Conservation (phyloP, 768 basidiomycete genomes). For the Scleroderma citrinum region DNA sequence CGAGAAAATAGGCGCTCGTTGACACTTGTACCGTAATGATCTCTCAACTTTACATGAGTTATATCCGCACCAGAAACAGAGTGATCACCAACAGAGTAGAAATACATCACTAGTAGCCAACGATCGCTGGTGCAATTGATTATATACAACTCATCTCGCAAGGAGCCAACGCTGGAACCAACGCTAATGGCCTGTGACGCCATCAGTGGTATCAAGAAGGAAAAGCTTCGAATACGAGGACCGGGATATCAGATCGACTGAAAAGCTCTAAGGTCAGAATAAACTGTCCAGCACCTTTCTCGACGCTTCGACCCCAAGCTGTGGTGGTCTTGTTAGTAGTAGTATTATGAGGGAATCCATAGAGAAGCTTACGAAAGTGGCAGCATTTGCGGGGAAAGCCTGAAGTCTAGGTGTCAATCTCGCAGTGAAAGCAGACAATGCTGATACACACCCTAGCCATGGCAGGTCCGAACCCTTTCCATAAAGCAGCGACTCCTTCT, state of each 20-base stretch:
- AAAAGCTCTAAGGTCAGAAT: constrained; percentile 31
- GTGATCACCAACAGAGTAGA: no score
- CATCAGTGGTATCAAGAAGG: neutral
- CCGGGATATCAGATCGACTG: neutral
- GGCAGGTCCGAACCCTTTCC: constrained; percentile 97
- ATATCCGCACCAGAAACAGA: no score
- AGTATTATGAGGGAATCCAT: neutral
- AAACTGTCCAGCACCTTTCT: constrained; percentile 74
- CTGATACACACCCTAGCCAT: constrained; percentile 71
- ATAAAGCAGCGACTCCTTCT: constrained; percentile 83
- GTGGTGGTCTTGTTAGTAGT: constrained; percentile 1
- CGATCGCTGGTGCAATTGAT: no score
- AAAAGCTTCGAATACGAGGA: neutral
- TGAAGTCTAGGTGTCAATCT: constrained; percentile 24
- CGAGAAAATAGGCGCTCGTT: neutral
- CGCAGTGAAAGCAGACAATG: neutral
- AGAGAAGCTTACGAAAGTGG: constrained; percentile 65
- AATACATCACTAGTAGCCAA: no score
- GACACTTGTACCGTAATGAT: no score
- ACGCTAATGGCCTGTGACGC: no score
- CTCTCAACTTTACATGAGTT: no score
- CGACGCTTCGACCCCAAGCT: constrained; percentile 92
- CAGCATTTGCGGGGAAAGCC: constrained; percentile 98
- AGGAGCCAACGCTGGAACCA: no score
- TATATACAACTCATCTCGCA: no score